Base-by-base conservation (phyloP, 1,284 basidiomycete genomes). In the Sutorius eximius region DNA sequence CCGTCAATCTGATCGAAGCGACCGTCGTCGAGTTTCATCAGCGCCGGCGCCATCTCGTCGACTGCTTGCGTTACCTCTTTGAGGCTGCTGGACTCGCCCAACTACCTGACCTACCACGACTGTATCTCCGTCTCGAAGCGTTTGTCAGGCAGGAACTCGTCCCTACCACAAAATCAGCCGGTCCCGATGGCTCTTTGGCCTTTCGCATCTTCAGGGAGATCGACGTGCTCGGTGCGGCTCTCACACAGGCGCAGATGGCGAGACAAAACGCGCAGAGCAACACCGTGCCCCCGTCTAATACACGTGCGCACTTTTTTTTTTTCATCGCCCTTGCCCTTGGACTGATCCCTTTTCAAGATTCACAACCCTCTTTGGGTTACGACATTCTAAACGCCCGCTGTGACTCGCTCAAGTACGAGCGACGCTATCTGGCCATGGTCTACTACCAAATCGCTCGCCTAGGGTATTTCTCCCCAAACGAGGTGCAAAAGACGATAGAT, bases 371-470 rank as follows among this genome's bases (percentile, higher is more conserved):
- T 5, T 73, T 93, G 33, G 86, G 87, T 15, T 79, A 77, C 47
- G 85, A 88, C 54, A 77, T 89, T 53, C 76, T 87, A 3, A 79
- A 78, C 52, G 80, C 85, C 27, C 82, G 87, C 27, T 80, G 82
- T 56, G 82, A 89, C 40, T 89, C 87, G 0, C 76, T 92, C 53
- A 82, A 81, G 61, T 85, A 87, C 55, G 91, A 93, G 66, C 80
- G 89, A 53, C 78, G 84, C 13, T 74, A 77, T 34, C 79, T 93
- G 9, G 82, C 83, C 16, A 77, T 79, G 29, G 76, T 82, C 9
- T 76, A 91, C 27, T 84, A 81, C 65, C 74, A 82, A 42, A 74
- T 91, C 52, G 79, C 83, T 20, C 81, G 85, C n/a, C 73, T 86
- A 24, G 87, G 86, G 0, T 80, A 78, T 59, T 71, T 91, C 41